Evolutionary conservation across 2,329 filamentous ascomycete species (phyloP).

Genomic region (Calcarisporium arbuscula): DNA sequence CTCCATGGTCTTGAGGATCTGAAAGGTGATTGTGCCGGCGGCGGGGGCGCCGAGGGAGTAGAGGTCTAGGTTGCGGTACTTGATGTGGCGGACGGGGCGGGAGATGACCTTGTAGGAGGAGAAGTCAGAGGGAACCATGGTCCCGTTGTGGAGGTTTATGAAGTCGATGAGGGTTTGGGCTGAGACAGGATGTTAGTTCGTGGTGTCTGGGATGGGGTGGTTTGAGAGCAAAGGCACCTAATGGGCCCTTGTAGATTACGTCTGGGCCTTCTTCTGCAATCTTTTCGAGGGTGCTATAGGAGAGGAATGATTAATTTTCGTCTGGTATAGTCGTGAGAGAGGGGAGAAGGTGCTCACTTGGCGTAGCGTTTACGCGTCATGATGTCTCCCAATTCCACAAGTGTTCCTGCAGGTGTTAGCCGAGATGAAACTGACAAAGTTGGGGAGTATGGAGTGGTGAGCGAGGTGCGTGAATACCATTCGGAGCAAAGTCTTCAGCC

Average conservation of each 20-base stretch:
- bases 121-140: constrained; percentile 76
- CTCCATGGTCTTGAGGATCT: constrained; percentile 75
- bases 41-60: constrained; percentile 67
- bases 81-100: constrained; percentile 56
- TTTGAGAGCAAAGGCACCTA: constrained; percentile 33
- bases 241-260: constrained; percentile 66
- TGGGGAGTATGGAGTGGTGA: too few relatives aligned
- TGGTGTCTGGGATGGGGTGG: not conserved
- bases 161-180: constrained; percentile 67
- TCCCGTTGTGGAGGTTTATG: constrained; percentile 67
- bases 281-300: constrained; percentile 56
- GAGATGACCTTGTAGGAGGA: constrained; percentile 62
- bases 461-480: constrained; percentile 52
- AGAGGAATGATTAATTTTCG: constrained; percentile 6
- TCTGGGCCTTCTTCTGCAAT: constrained; percentile 69
- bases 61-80: constrained; percentile 66
- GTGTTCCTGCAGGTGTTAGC: constrained; percentile 39
- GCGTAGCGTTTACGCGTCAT: constrained; percentile 80
- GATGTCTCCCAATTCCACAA: constrained; percentile 64
- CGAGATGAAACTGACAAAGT: too few relatives aligned
- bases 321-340: not conserved
- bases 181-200: constrained; percentile 23
- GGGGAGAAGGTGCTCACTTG: constrained; percentile 26
- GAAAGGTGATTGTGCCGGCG: constrained; percentile 69
- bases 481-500: constrained; percentile 83